These are phyloP conservation scores for Meyerozyma athensensis DNA, from an alignment of 1,139 yeast species.

Conservation along the genomic window DNA sequence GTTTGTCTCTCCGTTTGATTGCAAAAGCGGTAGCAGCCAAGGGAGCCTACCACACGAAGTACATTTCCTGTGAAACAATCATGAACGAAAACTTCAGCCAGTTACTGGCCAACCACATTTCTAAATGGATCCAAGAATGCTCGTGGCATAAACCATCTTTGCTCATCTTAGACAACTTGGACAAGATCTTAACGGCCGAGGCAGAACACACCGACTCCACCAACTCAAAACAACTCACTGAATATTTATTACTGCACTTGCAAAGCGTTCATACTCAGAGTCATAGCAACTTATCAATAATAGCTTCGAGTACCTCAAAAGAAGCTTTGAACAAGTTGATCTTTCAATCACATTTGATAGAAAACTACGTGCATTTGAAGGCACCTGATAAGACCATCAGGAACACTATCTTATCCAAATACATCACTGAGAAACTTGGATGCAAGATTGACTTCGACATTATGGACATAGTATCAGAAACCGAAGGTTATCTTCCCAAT, in stretches of 20 bases:
- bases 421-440: conserved; percentile 30
- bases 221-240: conserved; percentile 56
- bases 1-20: conserved; percentile 47
- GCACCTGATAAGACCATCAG: conserved; percentile 72
- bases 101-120: conserved; percentile 39
- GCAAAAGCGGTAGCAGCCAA: conserved; percentile 27
- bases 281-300: conserved; percentile 45
- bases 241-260: conserved; percentile 35
- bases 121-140: conserved; percentile 53
- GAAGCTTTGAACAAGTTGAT: conserved; percentile 61
- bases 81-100: conserved; percentile 53
- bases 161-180: conserved; percentile 76
- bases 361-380: conserved; percentile 53
- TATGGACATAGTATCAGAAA: conserved; percentile 69
- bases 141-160: conserved; percentile 81
- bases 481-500: conserved; percentile 87
- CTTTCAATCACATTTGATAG: conserved; percentile 67
- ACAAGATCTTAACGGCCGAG: conserved; percentile 68
- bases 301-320: conserved; percentile 59
- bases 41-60: conserved; percentile 40
- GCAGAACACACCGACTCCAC: conserved; percentile 64
- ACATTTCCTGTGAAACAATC: conserved; percentile 48
- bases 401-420: conserved; percentile 44
- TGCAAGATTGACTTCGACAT: conserved; percentile 45
- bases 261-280: conserved; percentile 34